These are phyloP conservation scores for Phytophthora sansomeana DNA, from an alignment of 352 stramenopile species.

Conservation along the genomic window DNA sequence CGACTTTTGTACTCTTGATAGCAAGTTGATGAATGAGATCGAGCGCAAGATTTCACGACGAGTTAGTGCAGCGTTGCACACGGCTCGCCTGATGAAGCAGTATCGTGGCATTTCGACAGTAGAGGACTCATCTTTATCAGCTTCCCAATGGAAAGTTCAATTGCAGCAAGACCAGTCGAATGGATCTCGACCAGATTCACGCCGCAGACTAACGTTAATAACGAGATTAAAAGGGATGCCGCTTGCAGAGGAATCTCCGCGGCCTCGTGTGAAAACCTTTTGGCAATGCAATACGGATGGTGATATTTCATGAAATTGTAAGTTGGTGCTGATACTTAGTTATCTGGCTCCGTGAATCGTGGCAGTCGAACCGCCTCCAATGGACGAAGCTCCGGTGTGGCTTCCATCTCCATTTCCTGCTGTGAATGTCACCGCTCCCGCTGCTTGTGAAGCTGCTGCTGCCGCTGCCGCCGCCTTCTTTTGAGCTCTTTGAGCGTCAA, in stretches of 20 bases:
- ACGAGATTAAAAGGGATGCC: no score
- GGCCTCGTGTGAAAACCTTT: background rate
- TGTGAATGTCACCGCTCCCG: constrained; percentile 16
- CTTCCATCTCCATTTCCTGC: constrained; percentile 20
- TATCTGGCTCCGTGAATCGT: constrained; percentile 25
- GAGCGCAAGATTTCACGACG: constrained; percentile 11
- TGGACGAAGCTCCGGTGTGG: constrained; percentile 23
- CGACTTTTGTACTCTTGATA: constrained; percentile 1
- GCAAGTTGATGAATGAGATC: constrained; percentile 14
- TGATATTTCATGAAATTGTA: constrained; percentile 18
- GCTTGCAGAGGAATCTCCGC: no score
- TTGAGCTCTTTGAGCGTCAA: constrained; percentile 76
- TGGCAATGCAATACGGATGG: background rate
- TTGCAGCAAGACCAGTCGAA: background rate
- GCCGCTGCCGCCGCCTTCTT: constrained; percentile 63
- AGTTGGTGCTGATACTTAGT: constrained; percentile 10
- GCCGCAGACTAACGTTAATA: background rate
- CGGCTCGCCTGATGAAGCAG: constrained; percentile 10
- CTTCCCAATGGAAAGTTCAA: background rate
- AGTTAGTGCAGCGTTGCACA: constrained; percentile 25
- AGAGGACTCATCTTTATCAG: constrained; percentile 27
- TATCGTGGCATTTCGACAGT: constrained; percentile 23
- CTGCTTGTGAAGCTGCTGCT: constrained; percentile 24
- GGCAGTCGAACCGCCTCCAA: constrained; percentile 29
- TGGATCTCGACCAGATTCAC: constrained; percentile 10